Percentiles rank a stretch among this genome's conserved stretches.
These are phyloP conservation scores for Blastobotrys serpentis DNA, from an alignment of 1,139 yeast species.

Conservation along the genomic window DNA sequence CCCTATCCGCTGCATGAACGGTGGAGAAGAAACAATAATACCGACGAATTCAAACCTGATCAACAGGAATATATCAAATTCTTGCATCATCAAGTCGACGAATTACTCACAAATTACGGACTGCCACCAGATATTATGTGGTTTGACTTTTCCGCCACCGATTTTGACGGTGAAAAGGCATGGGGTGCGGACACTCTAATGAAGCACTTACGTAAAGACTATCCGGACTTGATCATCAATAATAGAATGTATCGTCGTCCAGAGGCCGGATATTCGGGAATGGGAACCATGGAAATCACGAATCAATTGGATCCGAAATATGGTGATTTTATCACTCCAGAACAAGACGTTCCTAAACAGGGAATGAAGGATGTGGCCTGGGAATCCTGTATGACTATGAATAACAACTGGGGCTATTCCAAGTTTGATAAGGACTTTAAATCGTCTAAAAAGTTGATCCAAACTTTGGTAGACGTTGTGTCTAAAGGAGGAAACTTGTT, in stretches of 20 bases:
- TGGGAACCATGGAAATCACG: slow-evolving; percentile 17
- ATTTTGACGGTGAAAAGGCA: slow-evolving; percentile 22
- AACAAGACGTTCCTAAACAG: slow-evolving; percentile 18
- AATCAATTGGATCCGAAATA: slow-evolving; percentile 18
- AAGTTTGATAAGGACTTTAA: slow-evolving; percentile 20
- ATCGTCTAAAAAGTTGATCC: slow-evolving; percentile 15
- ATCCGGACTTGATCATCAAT: slow-evolving; percentile 19
- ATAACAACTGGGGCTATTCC: slow-evolving; percentile 22
- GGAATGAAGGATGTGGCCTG: slow-evolving; percentile 19
- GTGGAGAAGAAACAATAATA: slow-evolving; percentile 11
- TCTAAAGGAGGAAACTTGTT: slow-evolving; percentile 22
- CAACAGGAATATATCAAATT: slow-evolving; percentile 15
- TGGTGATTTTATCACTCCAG: slow-evolving; percentile 24
- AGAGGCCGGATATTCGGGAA: slow-evolving; percentile 18
- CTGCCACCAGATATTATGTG: slow-evolving; percentile 17
- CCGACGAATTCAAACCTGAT: slow-evolving; percentile 13
- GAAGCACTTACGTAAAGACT: slow-evolving; percentile 13
- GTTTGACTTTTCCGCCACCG: slow-evolving; percentile 21
- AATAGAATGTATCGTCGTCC: slow-evolving; percentile 19
- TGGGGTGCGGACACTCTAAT: slow-evolving; percentile 20
- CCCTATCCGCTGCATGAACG: slow-evolving; percentile 20
- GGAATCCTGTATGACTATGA: slow-evolving; percentile 23
- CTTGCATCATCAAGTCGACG: slow-evolving; percentile 19
- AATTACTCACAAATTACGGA: slow-evolving; percentile 19
- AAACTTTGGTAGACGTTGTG: slow-evolving; percentile 18